Percentiles rank a stretch among this genome's conserved stretches.
These are phyloP conservation scores for Lepiota venenata DNA, from an alignment of 768 basidiomycete species.

Conservation along the genomic window DNA sequence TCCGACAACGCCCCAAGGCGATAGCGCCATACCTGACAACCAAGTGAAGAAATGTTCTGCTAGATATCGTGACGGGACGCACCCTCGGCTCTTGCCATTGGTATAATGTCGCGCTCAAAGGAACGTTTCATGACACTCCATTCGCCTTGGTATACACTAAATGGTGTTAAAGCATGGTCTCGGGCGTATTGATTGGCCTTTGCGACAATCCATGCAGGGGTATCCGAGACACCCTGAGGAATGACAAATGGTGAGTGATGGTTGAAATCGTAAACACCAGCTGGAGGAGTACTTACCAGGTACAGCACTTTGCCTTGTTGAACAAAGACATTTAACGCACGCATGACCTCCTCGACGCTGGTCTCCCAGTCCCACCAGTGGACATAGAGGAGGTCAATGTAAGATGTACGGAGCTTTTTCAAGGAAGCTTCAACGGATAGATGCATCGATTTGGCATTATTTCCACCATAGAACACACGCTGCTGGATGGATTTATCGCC, in stretches of 20 bases:
- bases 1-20: constrained; percentile 31
- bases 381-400: constrained; percentile 22
- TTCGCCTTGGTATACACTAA: constrained; percentile 12
- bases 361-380: constrained; percentile 13
- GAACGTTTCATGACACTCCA: constrained; percentile 12
- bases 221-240: constrained; percentile 10
- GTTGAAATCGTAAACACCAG: too few relatives aligned
- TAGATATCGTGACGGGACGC: too few relatives aligned
- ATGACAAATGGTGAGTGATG: neutral
- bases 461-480: constrained; percentile 33
- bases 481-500: constrained; percentile 22
- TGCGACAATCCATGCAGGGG: constrained; percentile 11
- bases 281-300: neutral
- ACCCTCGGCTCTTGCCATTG: neutral
- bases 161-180: constrained; percentile 13
- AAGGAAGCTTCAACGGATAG: constrained; percentile 35
- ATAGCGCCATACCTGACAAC: constrained; percentile 29
- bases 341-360: constrained; percentile 11
- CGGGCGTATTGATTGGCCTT: constrained; percentile 16
- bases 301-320: constrained; percentile 6
- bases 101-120: constrained; percentile 15
- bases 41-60: constrained; percentile 10
- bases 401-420: constrained; percentile 37
- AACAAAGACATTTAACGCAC: constrained; percentile 2
- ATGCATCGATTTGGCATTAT: constrained; percentile 38